Evolutionary conservation across 1,284 basidiomycete species (phyloP).

Genomic region (Exobasidium rhododendri): DNA sequence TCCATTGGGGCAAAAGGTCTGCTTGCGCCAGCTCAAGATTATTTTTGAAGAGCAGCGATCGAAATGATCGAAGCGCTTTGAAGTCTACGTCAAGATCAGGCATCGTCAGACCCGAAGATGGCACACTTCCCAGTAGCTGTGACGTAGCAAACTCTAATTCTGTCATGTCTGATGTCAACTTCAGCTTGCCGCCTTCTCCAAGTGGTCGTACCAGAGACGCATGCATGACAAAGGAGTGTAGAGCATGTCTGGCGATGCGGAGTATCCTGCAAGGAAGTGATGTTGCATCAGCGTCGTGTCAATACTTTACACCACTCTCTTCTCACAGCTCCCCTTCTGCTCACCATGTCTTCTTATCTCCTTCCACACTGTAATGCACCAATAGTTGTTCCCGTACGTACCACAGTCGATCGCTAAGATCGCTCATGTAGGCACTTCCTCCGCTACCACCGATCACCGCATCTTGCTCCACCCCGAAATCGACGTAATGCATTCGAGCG

Average conservation of each 20-base stretch:
- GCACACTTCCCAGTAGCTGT: constrained; percentile 33
- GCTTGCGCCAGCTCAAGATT: background rate
- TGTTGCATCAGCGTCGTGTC: background rate
- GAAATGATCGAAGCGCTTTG: constrained; percentile 3
- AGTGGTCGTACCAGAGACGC: constrained; percentile 81
- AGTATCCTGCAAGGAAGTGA: constrained; percentile 24
- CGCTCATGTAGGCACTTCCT: constrained; percentile 12
- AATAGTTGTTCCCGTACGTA: constrained; percentile 10
- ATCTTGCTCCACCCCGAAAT: constrained; percentile 2
- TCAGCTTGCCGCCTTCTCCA: constrained; percentile 82
- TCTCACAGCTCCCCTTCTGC: background rate
- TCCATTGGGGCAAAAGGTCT: background rate
- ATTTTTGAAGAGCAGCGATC: constrained; percentile 6
- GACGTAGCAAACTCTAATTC: constrained; percentile 77
- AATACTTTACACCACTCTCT: background rate
- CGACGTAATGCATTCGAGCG: constrained; percentile 10
- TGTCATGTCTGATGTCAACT: constrained; percentile 90
- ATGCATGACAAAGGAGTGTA: constrained; percentile 80
- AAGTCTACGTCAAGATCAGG: background rate
- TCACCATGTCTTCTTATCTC: background rate
- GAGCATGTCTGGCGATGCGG: constrained; percentile 61
- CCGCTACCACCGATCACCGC: constrained; percentile 6
- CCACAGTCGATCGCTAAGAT: constrained; percentile 7
- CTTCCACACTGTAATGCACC: constrained; percentile 1
- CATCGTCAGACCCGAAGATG: background rate